Conservation (phyloP, 148 eudicot species). For the Rhododendron griersonianum region DNA sequence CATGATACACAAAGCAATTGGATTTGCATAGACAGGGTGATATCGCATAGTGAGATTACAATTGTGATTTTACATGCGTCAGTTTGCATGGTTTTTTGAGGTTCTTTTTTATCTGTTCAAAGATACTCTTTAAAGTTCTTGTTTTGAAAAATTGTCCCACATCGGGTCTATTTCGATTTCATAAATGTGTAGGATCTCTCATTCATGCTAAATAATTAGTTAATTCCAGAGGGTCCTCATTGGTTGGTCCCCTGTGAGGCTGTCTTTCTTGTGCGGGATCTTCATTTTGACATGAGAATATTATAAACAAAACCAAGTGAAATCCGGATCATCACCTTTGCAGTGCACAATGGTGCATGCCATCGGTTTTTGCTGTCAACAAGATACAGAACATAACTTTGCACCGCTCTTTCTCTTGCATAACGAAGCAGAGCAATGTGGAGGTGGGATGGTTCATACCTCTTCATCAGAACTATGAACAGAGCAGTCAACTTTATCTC, state of each 20-base stretch:
- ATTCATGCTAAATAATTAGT: not conserved
- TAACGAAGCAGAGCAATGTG: conserved; percentile 51
- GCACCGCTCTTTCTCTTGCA: not conserved
- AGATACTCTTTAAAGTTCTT: not conserved
- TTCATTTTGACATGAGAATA: not conserved
- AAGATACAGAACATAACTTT: not conserved
- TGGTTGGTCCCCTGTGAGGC: no score
- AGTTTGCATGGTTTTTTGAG: not conserved
- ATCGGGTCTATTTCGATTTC: not conserved
- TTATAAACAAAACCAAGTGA: not conserved
- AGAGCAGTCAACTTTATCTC: conserved; percentile 81
- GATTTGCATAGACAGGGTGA: no score
- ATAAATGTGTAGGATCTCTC: not conserved
- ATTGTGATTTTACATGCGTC: not conserved
- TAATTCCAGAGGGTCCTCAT: not conserved
- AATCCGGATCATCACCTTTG: not conserved
- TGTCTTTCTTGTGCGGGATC: not conserved
- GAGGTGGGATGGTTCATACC: conserved; percentile 95
- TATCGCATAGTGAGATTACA: not conserved
- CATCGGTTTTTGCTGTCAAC: not conserved
- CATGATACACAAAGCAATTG: no score
- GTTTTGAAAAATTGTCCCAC: not conserved
- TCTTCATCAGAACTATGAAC: conserved; percentile 65
- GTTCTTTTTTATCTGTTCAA: not conserved
- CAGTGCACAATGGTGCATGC: not conserved